Percentiles rank a stretch among this genome's conserved stretches.
Evolutionary conservation across 257 asterid species (phyloP).

Genomic region (Haberlea rhodopensis): DNA sequence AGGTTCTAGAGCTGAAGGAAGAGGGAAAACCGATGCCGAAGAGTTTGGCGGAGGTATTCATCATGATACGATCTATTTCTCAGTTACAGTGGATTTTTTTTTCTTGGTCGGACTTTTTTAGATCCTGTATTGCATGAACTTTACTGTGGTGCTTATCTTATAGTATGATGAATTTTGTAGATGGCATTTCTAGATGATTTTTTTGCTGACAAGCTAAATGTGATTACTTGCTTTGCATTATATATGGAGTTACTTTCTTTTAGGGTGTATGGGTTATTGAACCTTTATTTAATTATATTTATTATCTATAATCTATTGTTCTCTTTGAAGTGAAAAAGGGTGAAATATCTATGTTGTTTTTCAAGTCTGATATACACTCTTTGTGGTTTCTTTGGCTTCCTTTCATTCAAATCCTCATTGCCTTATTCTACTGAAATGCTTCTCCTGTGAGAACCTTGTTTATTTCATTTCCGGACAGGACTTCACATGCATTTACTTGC

Average conservation of each 20-base stretch:
- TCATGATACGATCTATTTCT: slow-evolving; percentile 11
- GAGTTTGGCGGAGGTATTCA: slow-evolving; percentile 72
- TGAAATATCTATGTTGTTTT: background rate
- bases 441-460: too few relatives aligned
- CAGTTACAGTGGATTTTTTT: background rate
- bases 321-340: background rate
- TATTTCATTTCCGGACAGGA: too few relatives aligned
- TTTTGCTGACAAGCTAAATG: slow-evolving; percentile 7
- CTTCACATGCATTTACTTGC: background rate
- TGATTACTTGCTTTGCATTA: background rate
- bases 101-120: background rate
- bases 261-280: background rate
- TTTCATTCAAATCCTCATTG: too few relatives aligned
- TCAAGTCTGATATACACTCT: background rate
- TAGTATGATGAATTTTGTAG: slow-evolving; percentile 2
- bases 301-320: background rate
- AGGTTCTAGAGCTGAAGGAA: slow-evolving; percentile 60
- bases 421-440: too few relatives aligned
- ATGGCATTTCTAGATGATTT: background rate
- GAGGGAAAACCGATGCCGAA: slow-evolving; percentile 92
- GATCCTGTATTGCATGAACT: background rate
- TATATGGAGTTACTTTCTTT: background rate
- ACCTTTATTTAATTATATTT: background rate
- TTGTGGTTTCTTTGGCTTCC: too few relatives aligned
- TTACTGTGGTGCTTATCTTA: background rate